Conservation (phyloP, 257 asterid genomes). For the Lithospermum erythrorhizon region DNA sequence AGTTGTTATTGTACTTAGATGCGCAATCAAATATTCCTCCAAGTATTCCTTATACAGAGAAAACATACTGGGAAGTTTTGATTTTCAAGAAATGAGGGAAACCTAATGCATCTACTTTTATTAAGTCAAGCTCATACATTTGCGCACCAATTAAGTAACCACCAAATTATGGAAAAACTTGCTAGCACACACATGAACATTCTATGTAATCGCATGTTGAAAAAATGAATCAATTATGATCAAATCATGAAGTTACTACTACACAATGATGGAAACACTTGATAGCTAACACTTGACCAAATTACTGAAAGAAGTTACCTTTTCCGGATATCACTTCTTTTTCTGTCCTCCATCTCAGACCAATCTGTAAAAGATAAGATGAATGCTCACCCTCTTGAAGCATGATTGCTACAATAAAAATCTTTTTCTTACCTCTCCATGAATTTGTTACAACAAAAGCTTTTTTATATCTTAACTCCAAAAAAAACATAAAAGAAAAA, state of each 20-base stretch:
- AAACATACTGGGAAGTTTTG: too few species aligned
- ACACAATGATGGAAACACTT: not conserved
- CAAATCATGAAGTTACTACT: not conserved
- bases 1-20: too few species aligned
- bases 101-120: too few species aligned
- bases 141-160: too few species aligned
- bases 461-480: not conserved
- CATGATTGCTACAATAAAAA: not conserved
- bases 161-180: too few species aligned
- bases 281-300: not conserved
- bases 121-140: too few species aligned
- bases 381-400: slow-evolving; percentile 10
- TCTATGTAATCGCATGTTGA: not conserved
- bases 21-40: too few species aligned
- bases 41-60: too few species aligned
- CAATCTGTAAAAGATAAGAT: slow-evolving; percentile 42
- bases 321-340: slow-evolving; percentile 97
- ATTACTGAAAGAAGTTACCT: slow-evolving; percentile 36
- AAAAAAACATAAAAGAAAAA: not conserved
- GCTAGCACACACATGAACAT: not conserved
- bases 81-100: too few species aligned
- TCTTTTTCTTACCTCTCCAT: not conserved
- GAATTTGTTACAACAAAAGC: too few species aligned
- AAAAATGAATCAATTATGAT: not conserved
- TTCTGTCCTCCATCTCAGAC: slow-evolving; percentile 97